Conservation (phyloP, 305 asterid species). For the Ajuga reptans region DNA sequence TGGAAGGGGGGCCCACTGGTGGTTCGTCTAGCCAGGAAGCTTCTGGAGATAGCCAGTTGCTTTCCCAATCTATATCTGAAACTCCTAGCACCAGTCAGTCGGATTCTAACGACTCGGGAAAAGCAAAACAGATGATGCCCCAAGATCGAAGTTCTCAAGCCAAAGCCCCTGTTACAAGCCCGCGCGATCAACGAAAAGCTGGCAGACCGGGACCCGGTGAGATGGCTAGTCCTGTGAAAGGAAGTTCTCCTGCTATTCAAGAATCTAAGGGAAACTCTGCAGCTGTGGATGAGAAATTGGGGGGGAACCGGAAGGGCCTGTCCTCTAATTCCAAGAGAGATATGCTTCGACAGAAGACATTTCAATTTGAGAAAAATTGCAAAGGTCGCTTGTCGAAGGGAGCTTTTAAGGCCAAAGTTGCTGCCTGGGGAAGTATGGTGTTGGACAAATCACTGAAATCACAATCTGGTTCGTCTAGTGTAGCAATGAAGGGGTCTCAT, state of each 20-base stretch:
- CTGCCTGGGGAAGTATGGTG: constrained; percentile 63
- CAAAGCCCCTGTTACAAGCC: constrained; percentile 18
- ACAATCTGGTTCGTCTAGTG: constrained; percentile 36
- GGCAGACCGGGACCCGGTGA: constrained; percentile 18
- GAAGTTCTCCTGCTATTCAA: constrained; percentile 24
- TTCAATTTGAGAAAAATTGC: constrained; percentile 53
- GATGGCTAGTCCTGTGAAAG: constrained; percentile 24
- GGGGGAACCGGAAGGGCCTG: constrained; percentile 30
- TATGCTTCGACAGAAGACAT: constrained; percentile 48
- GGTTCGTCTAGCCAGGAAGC: constrained; percentile 25
- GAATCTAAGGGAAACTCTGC: constrained; percentile 32
- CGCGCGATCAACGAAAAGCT: constrained; percentile 18
- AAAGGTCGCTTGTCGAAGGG: constrained; percentile 54
- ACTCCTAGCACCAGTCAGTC: constrained; percentile 25
- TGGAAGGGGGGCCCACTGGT: constrained; percentile 26
- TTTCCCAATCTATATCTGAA: constrained; percentile 21
- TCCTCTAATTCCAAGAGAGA: constrained; percentile 47
- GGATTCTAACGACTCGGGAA: constrained; percentile 21
- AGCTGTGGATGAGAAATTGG: constrained; percentile 37
- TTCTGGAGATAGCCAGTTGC: constrained; percentile 18
- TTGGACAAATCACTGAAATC: constrained; percentile 46
- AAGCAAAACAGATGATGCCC: constrained; percentile 18
- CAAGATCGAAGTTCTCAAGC: constrained; percentile 26
- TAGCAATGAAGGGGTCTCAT: constrained; percentile 30
- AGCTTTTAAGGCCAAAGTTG: constrained; percentile 53